Evolutionary conservation across 768 basidiomycete genomes (phyloP).

Genomic region (Suillus bovinus): DNA sequence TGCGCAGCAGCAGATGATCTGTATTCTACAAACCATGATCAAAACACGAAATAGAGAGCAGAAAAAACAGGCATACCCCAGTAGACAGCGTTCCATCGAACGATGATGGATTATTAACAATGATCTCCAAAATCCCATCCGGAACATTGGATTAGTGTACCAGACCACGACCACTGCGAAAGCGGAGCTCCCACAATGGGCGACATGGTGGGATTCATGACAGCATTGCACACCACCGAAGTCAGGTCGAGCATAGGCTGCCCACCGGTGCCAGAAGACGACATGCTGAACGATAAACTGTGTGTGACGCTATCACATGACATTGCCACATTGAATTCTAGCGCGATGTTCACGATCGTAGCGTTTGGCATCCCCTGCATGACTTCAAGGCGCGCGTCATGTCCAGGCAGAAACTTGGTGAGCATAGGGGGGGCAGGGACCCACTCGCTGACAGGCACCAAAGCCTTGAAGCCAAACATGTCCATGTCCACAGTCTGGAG

Average conservation of each 20-base stretch:
- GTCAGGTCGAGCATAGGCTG: constrained; percentile 52
- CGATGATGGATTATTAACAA: constrained; percentile 56
- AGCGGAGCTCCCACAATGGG: constrained; percentile 52
- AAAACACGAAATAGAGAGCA: constrained; percentile 8
- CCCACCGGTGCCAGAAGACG: constrained; percentile 62
- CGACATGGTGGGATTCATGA: constrained; percentile 50
- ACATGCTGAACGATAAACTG: constrained; percentile 66
- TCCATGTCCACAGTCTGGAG: constrained; percentile 63
- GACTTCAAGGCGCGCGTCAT: constrained; percentile 72
- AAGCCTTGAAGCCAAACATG: constrained; percentile 77
- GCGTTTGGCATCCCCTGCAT: constrained; percentile 43
- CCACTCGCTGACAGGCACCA: constrained; percentile 74
- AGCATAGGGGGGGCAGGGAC: constrained; percentile 67
- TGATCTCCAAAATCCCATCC: constrained; percentile 81
- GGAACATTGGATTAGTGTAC: constrained; percentile 71
- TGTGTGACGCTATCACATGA: constrained; percentile 67
- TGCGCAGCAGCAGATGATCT: constrained; percentile 81
- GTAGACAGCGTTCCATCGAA: constrained; percentile 45
- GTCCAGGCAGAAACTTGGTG: constrained; percentile 82
- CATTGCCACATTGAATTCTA: constrained; percentile 84
- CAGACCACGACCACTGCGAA: constrained; percentile 74
- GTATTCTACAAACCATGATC: constrained; percentile 41
- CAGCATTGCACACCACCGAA: constrained; percentile 44
- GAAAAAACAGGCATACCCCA: constrained; percentile 40
- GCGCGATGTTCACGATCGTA: constrained; percentile 57